Evolutionary conservation across 768 basidiomycete species (phyloP).

Genomic region (Suillus subaureus): DNA sequence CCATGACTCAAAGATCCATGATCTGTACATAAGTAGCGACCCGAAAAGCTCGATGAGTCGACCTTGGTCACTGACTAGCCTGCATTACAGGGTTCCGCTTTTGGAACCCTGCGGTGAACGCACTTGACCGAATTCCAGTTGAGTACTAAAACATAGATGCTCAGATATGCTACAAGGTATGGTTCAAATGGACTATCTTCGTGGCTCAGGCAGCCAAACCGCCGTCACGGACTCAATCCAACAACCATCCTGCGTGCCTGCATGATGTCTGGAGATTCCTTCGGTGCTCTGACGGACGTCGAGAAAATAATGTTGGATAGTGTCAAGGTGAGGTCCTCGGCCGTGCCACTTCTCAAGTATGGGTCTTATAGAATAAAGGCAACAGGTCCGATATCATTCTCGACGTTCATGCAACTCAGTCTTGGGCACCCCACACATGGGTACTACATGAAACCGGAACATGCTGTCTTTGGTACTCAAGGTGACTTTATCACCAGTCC

Average conservation of each 20-base stretch:
- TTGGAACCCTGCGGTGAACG: background rate
- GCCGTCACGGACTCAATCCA: constrained; percentile 5
- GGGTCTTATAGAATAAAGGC: constrained; percentile 46
- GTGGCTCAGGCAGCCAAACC: constrained; percentile 12
- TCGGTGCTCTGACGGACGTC: constrained; percentile 40
- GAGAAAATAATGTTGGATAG: constrained; percentile 71
- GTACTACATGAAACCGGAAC: constrained; percentile 81
- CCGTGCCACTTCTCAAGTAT: background rate
- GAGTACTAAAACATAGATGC: constrained; percentile 7
- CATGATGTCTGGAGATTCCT: constrained; percentile 7
- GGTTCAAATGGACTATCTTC: constrained; percentile 7
- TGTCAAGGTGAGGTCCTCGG: constrained; percentile 57
- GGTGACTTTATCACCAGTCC: constrained; percentile 98
- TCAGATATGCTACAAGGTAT: constrained; percentile 9
- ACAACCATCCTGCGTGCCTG: background rate
- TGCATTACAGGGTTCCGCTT: background rate
- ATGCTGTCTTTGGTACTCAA: constrained; percentile 78
- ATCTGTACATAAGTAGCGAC: too few relatives aligned
- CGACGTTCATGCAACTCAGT: constrained; percentile 91
- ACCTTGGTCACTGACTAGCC: too few relatives aligned
- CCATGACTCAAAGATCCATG: background rate
- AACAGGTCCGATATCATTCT: constrained; percentile 85
- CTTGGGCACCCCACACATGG: constrained; percentile 88
- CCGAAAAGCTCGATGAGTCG: too few relatives aligned
- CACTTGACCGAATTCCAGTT: background rate